phyloP scores from a whole-genome alignment of 176 grass and related monocot genomes.

The Hsuehochloa calcarea region DNA sequence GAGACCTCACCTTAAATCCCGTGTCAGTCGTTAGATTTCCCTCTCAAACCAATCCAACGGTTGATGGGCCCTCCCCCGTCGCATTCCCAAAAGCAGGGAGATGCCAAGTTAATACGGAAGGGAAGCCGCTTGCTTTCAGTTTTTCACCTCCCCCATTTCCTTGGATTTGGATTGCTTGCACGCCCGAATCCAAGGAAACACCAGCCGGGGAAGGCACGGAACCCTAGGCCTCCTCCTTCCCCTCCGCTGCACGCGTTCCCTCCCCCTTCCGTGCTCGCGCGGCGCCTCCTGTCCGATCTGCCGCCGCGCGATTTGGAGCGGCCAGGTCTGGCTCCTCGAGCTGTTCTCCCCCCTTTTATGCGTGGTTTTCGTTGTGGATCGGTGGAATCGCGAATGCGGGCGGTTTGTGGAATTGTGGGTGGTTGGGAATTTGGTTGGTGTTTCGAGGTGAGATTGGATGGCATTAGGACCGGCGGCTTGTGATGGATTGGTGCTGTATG shows the following conservation, averaged over 20 bases:
- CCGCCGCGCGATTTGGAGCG: background rate
- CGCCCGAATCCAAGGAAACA: constrained; percentile 19
- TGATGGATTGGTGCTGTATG: background rate
- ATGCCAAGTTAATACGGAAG: constrained; percentile 21
- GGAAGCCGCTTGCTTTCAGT: constrained; percentile 14
- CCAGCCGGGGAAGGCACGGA: background rate
- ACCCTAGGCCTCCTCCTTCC: background rate
- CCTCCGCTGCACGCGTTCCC: background rate
- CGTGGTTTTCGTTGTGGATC: background rate
- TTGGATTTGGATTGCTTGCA: constrained; percentile 26
- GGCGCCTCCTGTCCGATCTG: background rate
- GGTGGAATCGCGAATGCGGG: constrained; percentile 11
- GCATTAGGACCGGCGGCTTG: background rate
- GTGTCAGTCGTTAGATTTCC: too few species aligned
- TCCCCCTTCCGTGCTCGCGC: background rate
- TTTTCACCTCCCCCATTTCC: constrained; percentile 2
- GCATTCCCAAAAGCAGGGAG: too few species aligned
- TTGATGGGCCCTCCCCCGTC: too few species aligned
- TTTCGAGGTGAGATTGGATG: background rate
- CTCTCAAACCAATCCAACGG: too few species aligned
- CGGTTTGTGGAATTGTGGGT: background rate
- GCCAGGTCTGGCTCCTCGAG: background rate
- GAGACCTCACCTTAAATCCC: too few species aligned
- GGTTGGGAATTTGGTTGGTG: background rate
- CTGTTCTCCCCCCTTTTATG: background rate